A percentile compares a stretch with the other conserved stretches of the same genome.
phyloP scores from a whole-genome alignment of 2,329 filamentous ascomycete species.

The Aspergillus cejpii region DNA sequence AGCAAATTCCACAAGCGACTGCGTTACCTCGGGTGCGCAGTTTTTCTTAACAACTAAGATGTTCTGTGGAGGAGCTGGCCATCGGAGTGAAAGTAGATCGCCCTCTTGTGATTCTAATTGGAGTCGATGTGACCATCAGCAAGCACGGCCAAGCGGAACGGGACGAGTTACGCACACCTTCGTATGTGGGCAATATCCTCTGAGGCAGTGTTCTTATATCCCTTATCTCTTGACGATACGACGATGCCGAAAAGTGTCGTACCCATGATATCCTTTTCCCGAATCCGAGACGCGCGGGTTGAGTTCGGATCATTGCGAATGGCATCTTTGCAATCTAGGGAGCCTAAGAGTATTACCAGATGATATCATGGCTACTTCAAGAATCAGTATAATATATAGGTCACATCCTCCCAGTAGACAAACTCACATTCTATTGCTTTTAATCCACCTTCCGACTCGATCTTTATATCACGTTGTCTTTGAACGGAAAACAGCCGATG shows the following conservation, averaged over 20 bases:
- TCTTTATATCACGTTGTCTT: no score
- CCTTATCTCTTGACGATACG: constrained; percentile 38
- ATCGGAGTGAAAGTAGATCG: constrained; percentile 59
- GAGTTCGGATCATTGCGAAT: constrained; percentile 12
- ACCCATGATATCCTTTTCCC: constrained; percentile 6
- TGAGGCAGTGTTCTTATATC: constrained; percentile 40
- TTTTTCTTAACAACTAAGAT: constrained; percentile 64
- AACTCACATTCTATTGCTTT: no score
- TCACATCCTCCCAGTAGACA: no score
- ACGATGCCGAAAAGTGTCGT: constrained; percentile 41
- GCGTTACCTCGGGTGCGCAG: constrained; percentile 49
- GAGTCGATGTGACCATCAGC: background rate
- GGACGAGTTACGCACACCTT: constrained; percentile 44
- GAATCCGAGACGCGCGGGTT: constrained; percentile 8
- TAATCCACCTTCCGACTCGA: no score
- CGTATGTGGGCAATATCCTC: constrained; percentile 57
- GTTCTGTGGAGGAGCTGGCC: constrained; percentile 62
- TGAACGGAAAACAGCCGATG: no score
- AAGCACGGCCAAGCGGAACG: background rate
- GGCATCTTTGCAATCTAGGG: constrained; percentile 14
- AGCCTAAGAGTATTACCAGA: background rate
- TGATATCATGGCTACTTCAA: no score
- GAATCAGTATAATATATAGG: no score
- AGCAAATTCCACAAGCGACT: constrained; percentile 53
- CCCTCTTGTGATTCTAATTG: constrained; percentile 49